Evolutionary conservation across 306 rosid genomes (phyloP), one percentile per base, ranked within the genome.

Genomic region (Myrica gale): DNA sequence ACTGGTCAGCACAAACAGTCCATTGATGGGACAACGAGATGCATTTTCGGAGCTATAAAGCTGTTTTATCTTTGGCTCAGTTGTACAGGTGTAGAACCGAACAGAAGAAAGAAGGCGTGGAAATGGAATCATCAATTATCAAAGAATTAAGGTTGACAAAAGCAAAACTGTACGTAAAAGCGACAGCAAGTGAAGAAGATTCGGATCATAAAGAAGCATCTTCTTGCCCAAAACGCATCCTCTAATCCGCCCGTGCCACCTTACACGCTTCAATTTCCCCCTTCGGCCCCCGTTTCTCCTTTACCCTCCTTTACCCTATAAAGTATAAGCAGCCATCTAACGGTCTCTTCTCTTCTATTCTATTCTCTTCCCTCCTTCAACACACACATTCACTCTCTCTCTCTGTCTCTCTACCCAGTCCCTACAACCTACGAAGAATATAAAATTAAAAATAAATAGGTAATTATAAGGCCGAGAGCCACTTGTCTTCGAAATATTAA

Each of bases 241-340:
- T 43, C 68, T 44, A 82, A 68, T 72, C 52, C 26, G 5, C 78
- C 78, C 79, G 74, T 71, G 84, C 71, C 83, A 75, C 70, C 76
- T 83, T 68, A 48, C 87, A 62, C 32, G 75, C 75, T 72, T 37
- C 58, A 76, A 56, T 80, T 74, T 3, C n/a, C 16, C 16, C 7
- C 70, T 7, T 4, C 20, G 2, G 61, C 46, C 7, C 6, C 15
- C 39, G 0, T 74, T n/a, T 21, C 63, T 56, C 63, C 9, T 39
- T 57, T 9, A 48, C 43, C 32, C 63, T 56, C 63, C 9, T 39
- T 57, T 9, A 48, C 43, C 32, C 73, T 70, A 48, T 71, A 72
- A 77, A 46, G n/a, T n/a, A n/a, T 79, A 79, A 74, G 79, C 50
- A 79, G 82, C 78, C 75, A 80, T 79, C 78, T 70, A 85, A 85